Base-by-base conservation (phyloP, 106 monocot species). In the Platanthera guangdongensis region DNA sequence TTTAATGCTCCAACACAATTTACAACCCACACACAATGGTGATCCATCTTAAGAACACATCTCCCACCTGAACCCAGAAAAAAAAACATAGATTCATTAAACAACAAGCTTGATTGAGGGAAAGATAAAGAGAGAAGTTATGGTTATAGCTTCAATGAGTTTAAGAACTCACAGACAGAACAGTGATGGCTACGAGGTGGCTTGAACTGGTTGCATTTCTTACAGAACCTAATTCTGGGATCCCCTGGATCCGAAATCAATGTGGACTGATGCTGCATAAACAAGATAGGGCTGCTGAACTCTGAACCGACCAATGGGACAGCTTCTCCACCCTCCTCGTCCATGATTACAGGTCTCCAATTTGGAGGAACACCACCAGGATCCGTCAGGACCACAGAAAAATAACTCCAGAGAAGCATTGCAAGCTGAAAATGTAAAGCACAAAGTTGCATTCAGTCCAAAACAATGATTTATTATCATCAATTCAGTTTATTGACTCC, bases 141-240 rank as follows among this genome's bases (percentile, higher is more conserved):
- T 14, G 30, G n/a, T 15, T 49, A 45, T 52, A 11, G 8, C 10
- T 67, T 47, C 6, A 52, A 18, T 4, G 53, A 30, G 50, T 67
- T 47, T 8, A 60, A 57, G 68, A 54, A 52, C 95, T 90, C 69
- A 96, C 95, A 96, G 81, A 96, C 92, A 81, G 95, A 96, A 75
- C 95, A 96, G 80, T 96, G 95, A 76, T 96, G 95, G 73, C 95
- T 93, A 16, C 95, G 88, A 32, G 95, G 93, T 65, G 95, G 95
- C 81, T 96, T 96, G 72, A 90, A 78, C 53, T 93, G 88, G 84
- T 84, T 87, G 88, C 95, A 96, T 78, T 96, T 96, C 63, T 90
- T 80, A 77, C 95, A 96, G 64, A 84, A 93, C 76, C 95, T 90
- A 13, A 87, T 65, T 74, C 81, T 87, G n/a, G 85, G 86, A 52